A percentile compares a stretch with the other conserved stretches of the same genome.
These are phyloP conservation scores for Panicum miliaceum DNA, from an alignment of 176 grass and related monocot genomes.

Conservation along the genomic window DNA sequence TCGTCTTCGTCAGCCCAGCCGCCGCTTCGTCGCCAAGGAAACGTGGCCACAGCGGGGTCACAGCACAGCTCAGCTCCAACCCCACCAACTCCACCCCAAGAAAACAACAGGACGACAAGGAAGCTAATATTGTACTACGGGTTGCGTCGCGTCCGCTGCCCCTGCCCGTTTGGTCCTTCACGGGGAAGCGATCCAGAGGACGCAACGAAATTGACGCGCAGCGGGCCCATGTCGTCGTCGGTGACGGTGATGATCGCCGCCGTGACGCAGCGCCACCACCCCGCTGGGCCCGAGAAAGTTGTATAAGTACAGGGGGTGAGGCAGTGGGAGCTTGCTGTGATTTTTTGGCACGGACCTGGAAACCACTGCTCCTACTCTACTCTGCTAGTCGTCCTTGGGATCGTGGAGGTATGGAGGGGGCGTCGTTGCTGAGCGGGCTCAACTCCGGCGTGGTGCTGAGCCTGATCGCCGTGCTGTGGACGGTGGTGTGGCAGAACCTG, in stretches of 20 bases:
- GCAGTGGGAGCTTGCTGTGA: neutral
- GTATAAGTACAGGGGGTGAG: neutral
- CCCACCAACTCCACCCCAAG: neutral
- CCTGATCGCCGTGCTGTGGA: constrained; percentile 51
- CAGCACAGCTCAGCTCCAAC: neutral
- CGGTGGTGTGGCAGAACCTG: constrained; percentile 54
- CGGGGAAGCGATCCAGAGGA: neutral
- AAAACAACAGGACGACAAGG: neutral
- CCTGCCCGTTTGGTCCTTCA: neutral
- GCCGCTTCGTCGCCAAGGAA: constrained; percentile 11
- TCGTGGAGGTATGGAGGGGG: neutral
- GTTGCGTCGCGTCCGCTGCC: neutral
- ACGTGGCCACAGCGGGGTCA: neutral
- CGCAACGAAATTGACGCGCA: neutral
- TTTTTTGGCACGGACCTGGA: neutral
- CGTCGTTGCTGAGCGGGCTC: constrained; percentile 25
- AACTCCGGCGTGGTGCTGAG: constrained; percentile 55
- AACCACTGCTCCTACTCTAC: neutral
- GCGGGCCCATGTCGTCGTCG: neutral
- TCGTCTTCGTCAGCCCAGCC: neutral
- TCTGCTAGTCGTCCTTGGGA: neutral
- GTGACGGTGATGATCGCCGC: neutral
- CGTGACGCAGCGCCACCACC: neutral
- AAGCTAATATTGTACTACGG: neutral
- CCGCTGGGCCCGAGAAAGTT: neutral